These are phyloP conservation scores for Termitomyces sp. DNA, from an alignment of 768 basidiomycete genomes.

Conservation along the genomic window DNA sequence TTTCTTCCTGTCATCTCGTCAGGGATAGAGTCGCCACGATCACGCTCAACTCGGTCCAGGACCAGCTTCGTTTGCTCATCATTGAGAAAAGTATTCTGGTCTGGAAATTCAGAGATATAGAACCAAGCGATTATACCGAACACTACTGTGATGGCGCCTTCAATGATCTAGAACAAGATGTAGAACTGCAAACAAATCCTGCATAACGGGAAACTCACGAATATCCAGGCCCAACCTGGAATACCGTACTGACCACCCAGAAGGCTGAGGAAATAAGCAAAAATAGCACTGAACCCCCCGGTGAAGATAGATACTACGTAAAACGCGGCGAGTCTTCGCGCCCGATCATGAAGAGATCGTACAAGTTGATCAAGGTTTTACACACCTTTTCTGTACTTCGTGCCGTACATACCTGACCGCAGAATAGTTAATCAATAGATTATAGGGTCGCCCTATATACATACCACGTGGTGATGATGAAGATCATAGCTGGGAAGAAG, in stretches of 20 bases:
- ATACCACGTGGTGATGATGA: constrained; percentile 46
- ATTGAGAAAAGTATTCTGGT: constrained; percentile 41
- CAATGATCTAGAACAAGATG: constrained; percentile 34
- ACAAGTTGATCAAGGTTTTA: background rate
- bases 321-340: constrained; percentile 40
- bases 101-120: constrained; percentile 42
- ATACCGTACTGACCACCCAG: constrained; percentile 36
- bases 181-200: background rate
- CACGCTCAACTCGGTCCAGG: constrained; percentile 39
- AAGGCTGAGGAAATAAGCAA: constrained; percentile 38
- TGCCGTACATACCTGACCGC: constrained; percentile 43
- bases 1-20: constrained; percentile 34
- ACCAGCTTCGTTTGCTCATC: constrained; percentile 36
- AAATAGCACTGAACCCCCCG: constrained; percentile 44
- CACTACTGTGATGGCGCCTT: constrained; percentile 40
- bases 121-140: constrained; percentile 41
- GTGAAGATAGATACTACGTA: constrained; percentile 38
- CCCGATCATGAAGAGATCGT: background rate
- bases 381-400: constrained; percentile 46
- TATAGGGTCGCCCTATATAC: background rate
- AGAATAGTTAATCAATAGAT: background rate
- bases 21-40: constrained; percentile 46
- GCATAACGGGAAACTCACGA: constrained; percentile 28
- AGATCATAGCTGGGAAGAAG: constrained; percentile 46
- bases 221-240: constrained; percentile 50